Conservation (phyloP, 345 rosid genomes). For the Eutrema japonicum region DNA sequence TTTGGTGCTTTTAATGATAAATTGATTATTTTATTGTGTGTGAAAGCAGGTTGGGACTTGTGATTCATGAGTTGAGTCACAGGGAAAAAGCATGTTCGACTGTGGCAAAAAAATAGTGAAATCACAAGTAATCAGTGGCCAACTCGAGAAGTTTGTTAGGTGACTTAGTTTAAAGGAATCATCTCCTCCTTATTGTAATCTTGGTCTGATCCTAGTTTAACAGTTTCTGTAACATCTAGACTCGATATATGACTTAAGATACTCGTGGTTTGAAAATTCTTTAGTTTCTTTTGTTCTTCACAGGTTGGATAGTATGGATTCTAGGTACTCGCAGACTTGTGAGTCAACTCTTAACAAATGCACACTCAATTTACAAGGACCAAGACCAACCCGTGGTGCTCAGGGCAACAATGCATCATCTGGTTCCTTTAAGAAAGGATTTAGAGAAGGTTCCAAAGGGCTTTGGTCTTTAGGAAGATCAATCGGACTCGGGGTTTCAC, state of each 20-base stretch:
- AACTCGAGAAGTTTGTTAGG: conserved; percentile 90
- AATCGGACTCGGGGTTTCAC: conserved; percentile 85
- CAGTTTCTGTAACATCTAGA: neutral
- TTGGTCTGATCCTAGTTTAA: neutral
- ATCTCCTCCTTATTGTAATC: conserved; percentile 3
- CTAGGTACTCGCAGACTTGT: conserved; percentile 72
- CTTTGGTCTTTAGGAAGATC: conserved; percentile 92
- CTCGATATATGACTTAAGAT: neutral
- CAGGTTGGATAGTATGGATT: conserved; percentile 97
- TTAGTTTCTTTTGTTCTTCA: conserved; percentile 39
- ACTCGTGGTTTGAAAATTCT: conserved; percentile 14
- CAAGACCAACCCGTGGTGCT: conserved; percentile 52
- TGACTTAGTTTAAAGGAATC: conserved; percentile 34
- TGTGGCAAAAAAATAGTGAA: conserved; percentile 53
- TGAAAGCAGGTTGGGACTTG: conserved; percentile 46
- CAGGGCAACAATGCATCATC: conserved; percentile 57
- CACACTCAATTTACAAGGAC: conserved; percentile 73
- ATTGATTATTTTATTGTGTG: conserved; percentile 14
- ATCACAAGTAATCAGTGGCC: conserved; percentile 70
- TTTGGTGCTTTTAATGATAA: conserved; percentile 18
- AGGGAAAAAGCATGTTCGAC: conserved; percentile 66
- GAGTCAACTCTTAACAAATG: conserved; percentile 64
- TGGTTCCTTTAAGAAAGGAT: conserved; percentile 75
- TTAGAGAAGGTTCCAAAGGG: conserved; percentile 87
- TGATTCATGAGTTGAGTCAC: conserved; percentile 48